These are phyloP conservation scores for Ceraceosorus guamensis DNA, from an alignment of 1,284 basidiomycete species.

Conservation along the genomic window DNA sequence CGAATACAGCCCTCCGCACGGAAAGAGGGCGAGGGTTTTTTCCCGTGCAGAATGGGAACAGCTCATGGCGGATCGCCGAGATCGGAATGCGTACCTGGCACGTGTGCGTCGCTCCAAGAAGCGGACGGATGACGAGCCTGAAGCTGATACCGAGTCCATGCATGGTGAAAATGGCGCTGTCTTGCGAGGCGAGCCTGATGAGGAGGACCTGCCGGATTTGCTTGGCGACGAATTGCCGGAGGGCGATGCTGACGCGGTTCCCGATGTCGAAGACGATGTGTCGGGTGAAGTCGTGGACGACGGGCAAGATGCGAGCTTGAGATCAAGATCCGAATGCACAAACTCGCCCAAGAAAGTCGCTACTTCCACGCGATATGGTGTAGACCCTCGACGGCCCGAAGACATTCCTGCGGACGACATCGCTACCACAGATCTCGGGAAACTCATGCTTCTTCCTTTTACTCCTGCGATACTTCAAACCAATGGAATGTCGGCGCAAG, in stretches of 20 bases:
- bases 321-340: background rate
- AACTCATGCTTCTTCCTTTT: no score
- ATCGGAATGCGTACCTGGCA: background rate
- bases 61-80: background rate
- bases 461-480: no score
- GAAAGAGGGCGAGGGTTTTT: background rate
- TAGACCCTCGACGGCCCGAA: background rate
- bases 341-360: background rate
- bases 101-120: background rate
- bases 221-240: background rate
- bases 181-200: background rate
- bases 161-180: background rate
- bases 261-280: background rate
- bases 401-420: no score
- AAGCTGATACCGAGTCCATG: background rate
- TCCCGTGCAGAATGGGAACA: background rate
- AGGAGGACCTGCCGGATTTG: background rate
- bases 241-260: background rate
- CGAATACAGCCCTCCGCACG: no score
- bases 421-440: no score
- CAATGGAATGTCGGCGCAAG: background rate
- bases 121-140: background rate
- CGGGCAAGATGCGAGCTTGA: background rate
- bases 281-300: background rate
- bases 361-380: background rate